Conservation (phyloP, 495 filamentous ascomycete genomes). For the Hypoxylon intermedium region DNA sequence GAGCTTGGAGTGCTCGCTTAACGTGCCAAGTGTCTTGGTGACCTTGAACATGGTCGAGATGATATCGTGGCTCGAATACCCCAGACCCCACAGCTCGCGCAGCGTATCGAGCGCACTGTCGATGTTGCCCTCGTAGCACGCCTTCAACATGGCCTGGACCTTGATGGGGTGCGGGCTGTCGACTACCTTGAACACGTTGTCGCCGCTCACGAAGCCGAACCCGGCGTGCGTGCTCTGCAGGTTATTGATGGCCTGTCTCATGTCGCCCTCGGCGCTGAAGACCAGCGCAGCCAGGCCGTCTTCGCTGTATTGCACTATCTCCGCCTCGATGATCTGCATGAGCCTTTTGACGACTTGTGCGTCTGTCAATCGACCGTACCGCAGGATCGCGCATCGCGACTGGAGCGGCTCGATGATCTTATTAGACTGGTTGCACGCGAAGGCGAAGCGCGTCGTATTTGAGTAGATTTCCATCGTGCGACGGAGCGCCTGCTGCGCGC, state of each 20-base stretch:
- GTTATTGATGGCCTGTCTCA: constrained; percentile 99
- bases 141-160: constrained; percentile 97
- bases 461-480: constrained; percentile 99
- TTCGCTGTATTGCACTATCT: constrained; percentile 85
- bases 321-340: constrained; percentile 88
- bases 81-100: constrained; percentile 91
- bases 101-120: constrained; percentile 85
- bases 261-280: constrained; percentile 97
- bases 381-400: constrained; percentile 93
- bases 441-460: constrained; percentile 94
- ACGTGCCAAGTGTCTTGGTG: constrained; percentile 87
- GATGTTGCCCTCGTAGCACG: constrained; percentile 89
- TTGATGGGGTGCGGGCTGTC: constrained; percentile 97
- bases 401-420: constrained; percentile 99
- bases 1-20: constrained; percentile 92
- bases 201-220: constrained; percentile 94
- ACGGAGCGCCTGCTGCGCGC: constrained; percentile 93
- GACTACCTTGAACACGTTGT: constrained; percentile 98
- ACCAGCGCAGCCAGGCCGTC: constrained; percentile 95
- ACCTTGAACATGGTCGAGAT: constrained; percentile 99
- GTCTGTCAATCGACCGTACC: constrained; percentile 91
- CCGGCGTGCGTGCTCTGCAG: constrained; percentile 94
- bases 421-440: constrained; percentile 98
- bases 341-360: constrained; percentile 88
- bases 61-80: constrained; percentile 96